Evolutionary conservation across 1,139 yeast species (phyloP).

Genomic region (Diutina neorugosa): DNA sequence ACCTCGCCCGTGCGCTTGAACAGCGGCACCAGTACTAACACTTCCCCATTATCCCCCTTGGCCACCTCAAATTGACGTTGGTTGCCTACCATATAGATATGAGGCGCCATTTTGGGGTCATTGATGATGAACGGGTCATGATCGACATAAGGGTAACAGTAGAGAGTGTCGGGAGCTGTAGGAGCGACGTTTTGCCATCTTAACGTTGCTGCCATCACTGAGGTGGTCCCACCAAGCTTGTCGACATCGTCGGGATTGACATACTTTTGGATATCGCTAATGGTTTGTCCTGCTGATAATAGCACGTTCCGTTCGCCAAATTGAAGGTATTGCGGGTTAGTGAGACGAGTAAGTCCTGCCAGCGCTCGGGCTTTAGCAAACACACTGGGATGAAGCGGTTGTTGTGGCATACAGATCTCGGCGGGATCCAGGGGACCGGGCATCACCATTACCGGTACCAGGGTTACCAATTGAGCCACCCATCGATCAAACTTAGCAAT

Average conservation of each 20-base stretch:
- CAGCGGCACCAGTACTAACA: slow-evolving; percentile 56
- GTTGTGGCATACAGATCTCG: slow-evolving; percentile 79
- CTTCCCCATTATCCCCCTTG: slow-evolving; percentile 18
- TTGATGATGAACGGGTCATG: slow-evolving; percentile 60
- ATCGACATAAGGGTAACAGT: slow-evolving; percentile 77
- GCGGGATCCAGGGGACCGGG: slow-evolving; percentile 85
- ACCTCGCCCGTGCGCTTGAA: slow-evolving; percentile 57
- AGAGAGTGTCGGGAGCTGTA: slow-evolving; percentile 91
- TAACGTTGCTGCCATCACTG: slow-evolving; percentile 56
- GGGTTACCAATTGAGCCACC: slow-evolving; percentile 42
- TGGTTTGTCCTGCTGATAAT: slow-evolving; percentile 78
- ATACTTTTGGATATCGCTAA: slow-evolving; percentile 67
- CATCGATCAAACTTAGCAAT: slow-evolving; percentile 40
- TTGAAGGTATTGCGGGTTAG: slow-evolving; percentile 70
- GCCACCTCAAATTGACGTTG: slow-evolving; percentile 47
- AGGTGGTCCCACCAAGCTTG: slow-evolving; percentile 7
- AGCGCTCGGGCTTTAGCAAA: slow-evolving; percentile 16
- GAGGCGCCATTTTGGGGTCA: slow-evolving; percentile 57
- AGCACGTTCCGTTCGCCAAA: slow-evolving; percentile 40
- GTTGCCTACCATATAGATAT: slow-evolving; percentile 78
- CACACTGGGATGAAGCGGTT: slow-evolving; percentile 68
- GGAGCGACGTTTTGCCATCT: slow-evolving; percentile 86
- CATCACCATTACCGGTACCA: slow-evolving; percentile 62
- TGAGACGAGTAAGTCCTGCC: slow-evolving; percentile 14
- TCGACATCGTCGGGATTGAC: slow-evolving; percentile 17